phyloP scores from a whole-genome alignment of 1,139 yeast genomes.

The Nakaseomyces sp. region DNA sequence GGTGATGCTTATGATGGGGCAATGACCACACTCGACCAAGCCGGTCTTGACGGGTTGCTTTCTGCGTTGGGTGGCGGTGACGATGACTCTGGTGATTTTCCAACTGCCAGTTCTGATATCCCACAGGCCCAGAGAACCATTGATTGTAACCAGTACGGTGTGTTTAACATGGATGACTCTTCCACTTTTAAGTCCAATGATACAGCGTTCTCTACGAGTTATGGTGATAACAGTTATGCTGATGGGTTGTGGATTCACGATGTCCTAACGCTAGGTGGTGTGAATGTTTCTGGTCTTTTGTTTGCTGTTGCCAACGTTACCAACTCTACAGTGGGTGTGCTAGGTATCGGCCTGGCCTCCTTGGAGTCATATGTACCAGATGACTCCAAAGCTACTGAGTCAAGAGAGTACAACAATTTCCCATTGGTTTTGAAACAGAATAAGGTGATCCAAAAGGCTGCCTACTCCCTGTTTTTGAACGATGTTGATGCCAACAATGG shows the following conservation, averaged over 20 bases:
- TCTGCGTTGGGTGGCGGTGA: neutral
- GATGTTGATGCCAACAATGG: slow-evolving; percentile 34
- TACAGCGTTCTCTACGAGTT: neutral
- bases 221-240: slow-evolving; percentile 5
- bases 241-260: slow-evolving; percentile 5
- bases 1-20: too few relatives aligned
- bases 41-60: too few relatives aligned
- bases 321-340: neutral
- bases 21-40: too few relatives aligned
- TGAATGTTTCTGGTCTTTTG: neutral
- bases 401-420: slow-evolving; percentile 20
- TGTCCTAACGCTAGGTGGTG: slow-evolving; percentile 1
- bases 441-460: slow-evolving; percentile 43
- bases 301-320: slow-evolving; percentile 6
- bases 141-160: slow-evolving; percentile 2
- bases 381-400: neutral
- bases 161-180: neutral
- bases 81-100: neutral
- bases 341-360: slow-evolving; percentile 4
- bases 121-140: neutral
- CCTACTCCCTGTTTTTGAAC: slow-evolving; percentile 48
- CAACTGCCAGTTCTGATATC: slow-evolving; percentile 2
- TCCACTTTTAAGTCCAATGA: slow-evolving; percentile 4
- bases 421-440: slow-evolving; percentile 44
- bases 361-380: neutral